These are phyloP conservation scores for Carex kokanica DNA, from an alignment of 176 grass and related monocot genomes.

Conservation along the genomic window DNA sequence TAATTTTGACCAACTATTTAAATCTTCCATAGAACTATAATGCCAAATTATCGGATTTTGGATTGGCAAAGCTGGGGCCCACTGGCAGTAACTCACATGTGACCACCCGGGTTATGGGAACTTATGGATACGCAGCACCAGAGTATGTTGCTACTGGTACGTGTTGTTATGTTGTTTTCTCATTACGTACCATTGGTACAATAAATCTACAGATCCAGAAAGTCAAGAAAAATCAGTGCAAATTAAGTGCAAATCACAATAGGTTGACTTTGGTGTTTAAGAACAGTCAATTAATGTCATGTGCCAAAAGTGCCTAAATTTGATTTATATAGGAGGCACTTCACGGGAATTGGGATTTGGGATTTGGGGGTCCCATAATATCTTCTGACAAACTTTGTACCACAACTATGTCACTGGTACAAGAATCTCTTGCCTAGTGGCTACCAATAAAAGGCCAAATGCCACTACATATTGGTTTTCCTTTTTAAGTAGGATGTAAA, in stretches of 20 bases:
- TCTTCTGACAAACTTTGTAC: background rate
- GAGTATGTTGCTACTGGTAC: constrained; percentile 92
- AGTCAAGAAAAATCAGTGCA: background rate
- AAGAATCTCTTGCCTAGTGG: background rate
- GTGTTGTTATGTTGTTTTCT: constrained; percentile 15
- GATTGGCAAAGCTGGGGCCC: constrained; percentile 81
- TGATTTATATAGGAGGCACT: background rate
- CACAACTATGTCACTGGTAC: background rate
- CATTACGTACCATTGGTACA: background rate
- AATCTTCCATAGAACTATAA: constrained; percentile 59
- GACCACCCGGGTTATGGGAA: constrained; percentile 89
- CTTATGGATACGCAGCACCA: constrained; percentile 81
- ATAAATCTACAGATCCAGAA: background rate
- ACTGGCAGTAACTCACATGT: constrained; percentile 78
- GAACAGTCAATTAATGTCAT: background rate
- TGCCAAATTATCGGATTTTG: constrained; percentile 88
- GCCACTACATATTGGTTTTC: background rate
- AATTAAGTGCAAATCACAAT: background rate
- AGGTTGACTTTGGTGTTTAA: constrained; percentile 1
- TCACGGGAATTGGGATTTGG: background rate
- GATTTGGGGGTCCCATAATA: background rate
- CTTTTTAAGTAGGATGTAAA: too few species aligned
- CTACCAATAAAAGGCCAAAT: constrained; percentile 12
- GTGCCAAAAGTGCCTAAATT: background rate
- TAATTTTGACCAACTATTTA: background rate